Conservation (phyloP, 805 yeast genomes). For the Lachancea lanzarotensis region DNA sequence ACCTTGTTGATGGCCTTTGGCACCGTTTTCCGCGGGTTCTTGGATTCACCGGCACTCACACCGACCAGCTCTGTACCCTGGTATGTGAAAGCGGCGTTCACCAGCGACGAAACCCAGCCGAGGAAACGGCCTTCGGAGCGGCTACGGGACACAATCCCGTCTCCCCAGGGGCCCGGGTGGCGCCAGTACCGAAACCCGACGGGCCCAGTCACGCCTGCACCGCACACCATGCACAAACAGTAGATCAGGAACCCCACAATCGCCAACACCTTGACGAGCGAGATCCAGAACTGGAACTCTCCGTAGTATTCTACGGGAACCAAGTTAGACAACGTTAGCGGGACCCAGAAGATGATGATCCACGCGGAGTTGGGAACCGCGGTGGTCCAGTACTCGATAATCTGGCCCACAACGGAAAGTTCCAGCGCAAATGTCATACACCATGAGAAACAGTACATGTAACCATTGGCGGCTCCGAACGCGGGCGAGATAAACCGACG, state of each 20-base stretch:
- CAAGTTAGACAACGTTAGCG: constrained; percentile 48
- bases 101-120: constrained; percentile 63
- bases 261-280: constrained; percentile 59
- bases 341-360: constrained; percentile 59
- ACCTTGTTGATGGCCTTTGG: constrained; percentile 70
- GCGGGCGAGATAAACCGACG: constrained; percentile 64
- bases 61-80: constrained; percentile 78
- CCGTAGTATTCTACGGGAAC: constrained; percentile 68
- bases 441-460: constrained; percentile 75
- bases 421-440: constrained; percentile 71
- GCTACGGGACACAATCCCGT: constrained; percentile 47
- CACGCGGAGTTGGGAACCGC: constrained; percentile 68
- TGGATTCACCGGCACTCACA: constrained; percentile 67
- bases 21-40: constrained; percentile 61
- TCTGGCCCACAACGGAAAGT: constrained; percentile 63
- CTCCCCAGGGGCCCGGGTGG: constrained; percentile 71
- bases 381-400: constrained; percentile 57
- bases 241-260: constrained; percentile 65
- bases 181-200: constrained; percentile 79
- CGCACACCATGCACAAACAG: constrained; percentile 65
- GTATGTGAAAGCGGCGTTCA: constrained; percentile 72
- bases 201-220: constrained; percentile 64
- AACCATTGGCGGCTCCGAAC: constrained; percentile 64
- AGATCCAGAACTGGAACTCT: constrained; percentile 72
- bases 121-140: constrained; percentile 51